Evolutionary conservation across 2,329 filamentous ascomycete species (phyloP).

Genomic region (Colletotrichum melonis): DNA sequence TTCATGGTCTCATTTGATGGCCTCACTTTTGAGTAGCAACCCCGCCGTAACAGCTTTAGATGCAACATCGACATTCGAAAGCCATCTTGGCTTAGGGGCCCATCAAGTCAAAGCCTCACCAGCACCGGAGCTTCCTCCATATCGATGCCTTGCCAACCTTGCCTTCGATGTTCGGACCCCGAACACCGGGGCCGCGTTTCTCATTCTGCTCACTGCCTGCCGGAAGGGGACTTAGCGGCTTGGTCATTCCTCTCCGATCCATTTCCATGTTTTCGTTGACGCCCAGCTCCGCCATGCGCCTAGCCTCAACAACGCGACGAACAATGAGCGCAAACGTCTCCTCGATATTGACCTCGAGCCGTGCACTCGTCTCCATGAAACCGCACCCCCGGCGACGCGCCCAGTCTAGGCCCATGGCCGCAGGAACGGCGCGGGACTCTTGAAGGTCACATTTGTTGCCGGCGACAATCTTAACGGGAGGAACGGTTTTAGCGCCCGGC

Average conservation of each 20-base stretch:
- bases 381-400: constrained; percentile 78
- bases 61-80: neutral
- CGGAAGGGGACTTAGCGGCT: constrained; percentile 67
- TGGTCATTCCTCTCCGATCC: constrained; percentile 66
- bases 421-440: constrained; percentile 74
- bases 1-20: neutral
- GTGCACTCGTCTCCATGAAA: constrained; percentile 90
- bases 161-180: constrained; percentile 57
- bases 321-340: constrained; percentile 84
- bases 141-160: constrained; percentile 58
- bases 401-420: constrained; percentile 80
- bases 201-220: constrained; percentile 46
- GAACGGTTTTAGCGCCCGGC: constrained; percentile 62
- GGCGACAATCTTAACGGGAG: constrained; percentile 84
- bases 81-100: too few relatives aligned
- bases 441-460: constrained; percentile 90
- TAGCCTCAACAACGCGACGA: constrained; percentile 69
- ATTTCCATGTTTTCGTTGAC: constrained; percentile 53
- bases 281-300: constrained; percentile 61
- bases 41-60: neutral
- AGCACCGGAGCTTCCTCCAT: constrained; percentile 68
- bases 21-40: neutral
- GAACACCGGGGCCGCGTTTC: constrained; percentile 59
- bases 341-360: constrained; percentile 88
- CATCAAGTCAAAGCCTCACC: constrained; percentile 49